Conservation (phyloP, 2,329 filamentous ascomycete genomes). For the Colletotrichum falcatum region DNA sequence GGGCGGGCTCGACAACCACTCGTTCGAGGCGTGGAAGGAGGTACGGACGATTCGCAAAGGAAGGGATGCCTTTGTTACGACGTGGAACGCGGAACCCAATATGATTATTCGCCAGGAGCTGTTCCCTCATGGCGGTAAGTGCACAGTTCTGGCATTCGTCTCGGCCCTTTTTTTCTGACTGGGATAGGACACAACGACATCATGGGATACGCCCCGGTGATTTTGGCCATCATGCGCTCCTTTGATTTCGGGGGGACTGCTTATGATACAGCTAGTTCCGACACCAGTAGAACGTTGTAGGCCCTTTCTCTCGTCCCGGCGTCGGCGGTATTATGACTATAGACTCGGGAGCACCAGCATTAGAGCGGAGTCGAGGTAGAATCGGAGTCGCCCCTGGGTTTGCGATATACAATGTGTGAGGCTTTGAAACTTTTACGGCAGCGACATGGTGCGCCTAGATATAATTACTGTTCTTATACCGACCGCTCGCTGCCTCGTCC, state of each 20-base stretch:
- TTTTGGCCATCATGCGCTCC: constrained; percentile 73
- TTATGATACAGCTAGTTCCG: constrained; percentile 34
- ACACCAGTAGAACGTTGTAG: constrained; percentile 17
- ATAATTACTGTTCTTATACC: background rate
- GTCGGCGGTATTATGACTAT: background rate
- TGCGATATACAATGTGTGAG: background rate
- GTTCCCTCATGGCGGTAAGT: constrained; percentile 66
- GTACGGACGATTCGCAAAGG: constrained; percentile 57
- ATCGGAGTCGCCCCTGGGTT: background rate
- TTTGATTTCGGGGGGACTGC: constrained; percentile 60
- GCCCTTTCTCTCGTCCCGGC: background rate
- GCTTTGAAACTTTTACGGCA: background rate
- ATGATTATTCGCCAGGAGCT: constrained; percentile 66
- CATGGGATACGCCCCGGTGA: constrained; percentile 72
- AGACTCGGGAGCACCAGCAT: constrained; percentile 5
- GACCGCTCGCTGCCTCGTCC: background rate
- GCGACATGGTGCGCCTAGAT: background rate
- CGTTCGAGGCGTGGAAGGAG: constrained; percentile 60
- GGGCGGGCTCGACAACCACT: constrained; percentile 50
- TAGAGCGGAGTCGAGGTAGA: background rate
- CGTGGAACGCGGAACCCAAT: constrained; percentile 57
- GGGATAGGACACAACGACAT: constrained; percentile 75
- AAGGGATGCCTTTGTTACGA: constrained; percentile 61
- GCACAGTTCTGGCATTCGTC: background rate
- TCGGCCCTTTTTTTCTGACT: constrained; percentile 40